Evolutionary conservation across 352 stramenopile species (phyloP), one percentile per base, ranked within the genome.

Genomic region (Globisporangium paddicum): DNA sequence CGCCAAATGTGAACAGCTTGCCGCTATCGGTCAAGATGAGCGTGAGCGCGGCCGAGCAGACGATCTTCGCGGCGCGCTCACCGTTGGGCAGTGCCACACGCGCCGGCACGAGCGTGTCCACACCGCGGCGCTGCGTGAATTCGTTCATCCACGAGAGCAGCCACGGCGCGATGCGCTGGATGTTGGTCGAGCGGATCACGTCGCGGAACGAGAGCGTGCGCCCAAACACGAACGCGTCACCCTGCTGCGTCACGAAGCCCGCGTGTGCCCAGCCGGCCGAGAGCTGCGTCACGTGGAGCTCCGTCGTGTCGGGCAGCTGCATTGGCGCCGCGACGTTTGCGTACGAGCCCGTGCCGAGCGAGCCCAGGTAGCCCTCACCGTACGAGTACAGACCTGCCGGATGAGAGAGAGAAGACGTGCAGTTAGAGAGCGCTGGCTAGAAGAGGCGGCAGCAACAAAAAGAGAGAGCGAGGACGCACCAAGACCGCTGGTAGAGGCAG

Each of bases 151-250:
- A 78, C 44, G 62, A 63, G 34, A 93, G 69, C 49, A 95, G 66
- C 64, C 75, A 82, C 54, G 85, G 85, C 46, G 83, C 71, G 35
- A 93, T 64, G 26, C 85, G 85, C 58, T 92, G 77, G 66, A 95
- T 92, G 65, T 93, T 93, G 47, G 82, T 95, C 21, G 81, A 71
- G 8, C 85, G 79, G 58, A 95, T 90, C 37, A 95, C 85, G 48
- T 93, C 84, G 30, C 79, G 77, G 58, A 95, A 95, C 54, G 84
- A 92, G 60, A 91, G 79, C 34, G 85, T 89, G 45, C 82, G 85
- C 32, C 85, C 85, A 55, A 79, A 95, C 44, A 89, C 71, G 52
- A 80, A 93, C 32, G 80, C 85, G 28, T 86, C 67, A 44, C 82
- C 85, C 9, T 86, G 66, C 14, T 76, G 58, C 38, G 84, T 89